phyloP scores from a whole-genome alignment of 2,329 filamentous ascomycete species.

The Paradendryphiella salina region DNA sequence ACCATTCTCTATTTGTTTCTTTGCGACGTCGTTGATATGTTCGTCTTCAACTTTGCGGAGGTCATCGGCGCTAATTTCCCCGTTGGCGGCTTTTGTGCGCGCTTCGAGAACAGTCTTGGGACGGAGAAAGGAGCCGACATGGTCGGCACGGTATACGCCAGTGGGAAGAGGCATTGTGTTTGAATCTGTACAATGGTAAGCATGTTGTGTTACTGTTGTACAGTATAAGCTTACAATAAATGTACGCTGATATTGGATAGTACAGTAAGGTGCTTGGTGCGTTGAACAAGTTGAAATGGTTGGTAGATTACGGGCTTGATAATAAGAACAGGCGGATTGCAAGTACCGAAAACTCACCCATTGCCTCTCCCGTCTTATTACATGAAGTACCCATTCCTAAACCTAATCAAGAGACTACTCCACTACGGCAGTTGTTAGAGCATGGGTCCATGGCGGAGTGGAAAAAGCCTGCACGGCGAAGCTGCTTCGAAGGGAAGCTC shows the following conservation, averaged over 20 bases:
- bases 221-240: background rate
- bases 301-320: background rate
- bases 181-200: slow-evolving; percentile 4
- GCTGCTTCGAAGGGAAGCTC: slow-evolving; percentile 4
- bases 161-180: slow-evolving; percentile 45
- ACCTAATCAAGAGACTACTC: slow-evolving; percentile 29
- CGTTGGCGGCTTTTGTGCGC: slow-evolving; percentile 53
- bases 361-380: slow-evolving; percentile 9
- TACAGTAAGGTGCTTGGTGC: background rate
- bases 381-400: slow-evolving; percentile 7
- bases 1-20: slow-evolving; percentile 55
- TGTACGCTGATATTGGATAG: background rate
- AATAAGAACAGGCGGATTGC: background rate
- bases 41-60: slow-evolving; percentile 58
- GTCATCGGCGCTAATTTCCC: slow-evolving; percentile 49
- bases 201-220: background rate
- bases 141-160: slow-evolving; percentile 55
- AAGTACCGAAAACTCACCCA: slow-evolving; percentile 13
- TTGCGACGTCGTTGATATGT: slow-evolving; percentile 54
- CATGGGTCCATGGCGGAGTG: slow-evolving; percentile 12
- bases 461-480: slow-evolving; percentile 10
- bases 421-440: slow-evolving; percentile 45
- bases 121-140: slow-evolving; percentile 60
- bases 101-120: slow-evolving; percentile 56
- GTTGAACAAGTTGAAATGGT: background rate